Evolutionary conservation across 257 asterid genomes (phyloP).

Genomic region (Solanum commersonii): DNA sequence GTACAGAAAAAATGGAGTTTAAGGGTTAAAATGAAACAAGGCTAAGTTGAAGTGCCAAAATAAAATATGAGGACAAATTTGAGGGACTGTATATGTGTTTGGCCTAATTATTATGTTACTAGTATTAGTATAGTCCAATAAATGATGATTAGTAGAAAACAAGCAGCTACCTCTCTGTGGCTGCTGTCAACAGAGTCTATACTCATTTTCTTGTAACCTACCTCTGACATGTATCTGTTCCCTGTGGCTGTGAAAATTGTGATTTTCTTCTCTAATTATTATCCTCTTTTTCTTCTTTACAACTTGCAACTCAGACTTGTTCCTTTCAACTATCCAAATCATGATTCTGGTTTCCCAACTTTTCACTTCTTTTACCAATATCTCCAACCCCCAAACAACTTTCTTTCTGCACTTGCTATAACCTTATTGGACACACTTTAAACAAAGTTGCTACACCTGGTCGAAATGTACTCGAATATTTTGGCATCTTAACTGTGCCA

Average conservation of each 20-base stretch:
- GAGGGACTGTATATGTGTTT: too few species aligned
- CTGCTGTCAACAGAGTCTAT: neutral
- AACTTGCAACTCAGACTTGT: slow-evolving; percentile 18
- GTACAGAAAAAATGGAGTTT: too few species aligned
- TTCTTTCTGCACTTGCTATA: neutral
- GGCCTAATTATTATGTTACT: neutral
- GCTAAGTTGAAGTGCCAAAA: too few species aligned
- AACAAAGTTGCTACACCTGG: neutral
- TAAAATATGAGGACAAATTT: too few species aligned
- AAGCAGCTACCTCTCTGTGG: neutral
- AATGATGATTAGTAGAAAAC: slow-evolving; percentile 3
- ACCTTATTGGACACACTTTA: neutral
- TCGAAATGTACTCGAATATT: neutral
- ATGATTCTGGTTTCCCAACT: slow-evolving; percentile 6
- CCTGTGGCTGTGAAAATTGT: neutral
- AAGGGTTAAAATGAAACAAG: too few species aligned
- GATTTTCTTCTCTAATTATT: neutral
- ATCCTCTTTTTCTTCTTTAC: slow-evolving; percentile 7
- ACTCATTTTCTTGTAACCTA: neutral
- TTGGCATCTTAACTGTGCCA: neutral
- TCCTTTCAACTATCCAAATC: slow-evolving; percentile 16
- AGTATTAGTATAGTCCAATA: neutral
- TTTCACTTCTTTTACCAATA: neutral
- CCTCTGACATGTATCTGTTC: neutral
- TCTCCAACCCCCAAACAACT: neutral